Base-by-base conservation (phyloP, 768 basidiomycete genomes). In the Auricularia cornea region DNA sequence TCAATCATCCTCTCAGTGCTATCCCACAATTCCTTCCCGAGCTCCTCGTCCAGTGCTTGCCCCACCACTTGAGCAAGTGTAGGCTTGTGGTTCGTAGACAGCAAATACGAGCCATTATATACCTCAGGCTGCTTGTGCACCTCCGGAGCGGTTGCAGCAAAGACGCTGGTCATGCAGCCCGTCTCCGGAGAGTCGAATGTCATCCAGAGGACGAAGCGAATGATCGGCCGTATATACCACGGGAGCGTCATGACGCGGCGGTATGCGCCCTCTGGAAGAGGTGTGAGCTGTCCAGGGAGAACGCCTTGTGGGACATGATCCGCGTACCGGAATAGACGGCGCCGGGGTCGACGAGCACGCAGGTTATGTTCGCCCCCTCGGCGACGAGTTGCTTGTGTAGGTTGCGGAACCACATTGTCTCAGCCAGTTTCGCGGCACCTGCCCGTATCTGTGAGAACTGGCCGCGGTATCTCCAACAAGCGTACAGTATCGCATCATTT, bases 21-120 rank as follows among this genome's bases (percentile, higher is more conserved):
- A 2, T 65, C 65, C 68, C 73, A 76, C 23, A 73, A 51, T 31
- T 77, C 73, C 59, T 61, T 69, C 48, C 69, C 64, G 56, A 75
- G 66, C 28, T 60, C 67, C 57, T 73, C 69, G 18, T 67, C 69
- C 20, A 16, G 62, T 0, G 66, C 73, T 2, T 40, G 60, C 8
- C 54, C 54, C 16, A 57, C 54, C 0, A 57, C 28, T 11, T 10
- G 8, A 16, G 54, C 6, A 20, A 12, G 26, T 14, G 59, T 63
- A 6, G 60, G 64, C 1, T 20, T 64, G 6, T 66, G 71, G 28
- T 57, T 26, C 0, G 70, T 65, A 0, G 75, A 74, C 30, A 70
- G 52, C n/a, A 76, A 57, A 60, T 76, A 73, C 62, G 65, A 68
- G n/a, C 76, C 73, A 48, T 66, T 65, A 63, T 72, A 76, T 60